phyloP scores from a whole-genome alignment of 371 early-diverging fungal species.

The Syncephalastrum contaminatum region DNA sequence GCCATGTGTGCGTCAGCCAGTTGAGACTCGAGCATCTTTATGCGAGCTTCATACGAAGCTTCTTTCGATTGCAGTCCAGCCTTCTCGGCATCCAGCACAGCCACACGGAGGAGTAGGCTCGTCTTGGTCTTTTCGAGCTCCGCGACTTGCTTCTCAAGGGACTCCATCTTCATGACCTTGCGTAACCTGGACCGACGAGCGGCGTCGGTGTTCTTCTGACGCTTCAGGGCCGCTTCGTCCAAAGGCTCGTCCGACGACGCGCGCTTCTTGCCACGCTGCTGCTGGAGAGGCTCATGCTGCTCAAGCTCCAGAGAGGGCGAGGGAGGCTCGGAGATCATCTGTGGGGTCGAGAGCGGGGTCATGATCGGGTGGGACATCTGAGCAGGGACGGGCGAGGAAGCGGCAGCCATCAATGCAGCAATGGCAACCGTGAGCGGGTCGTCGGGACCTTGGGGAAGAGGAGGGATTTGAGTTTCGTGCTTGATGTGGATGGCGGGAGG shows the following conservation, averaged over 20 bases:
- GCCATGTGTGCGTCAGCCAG: conserved; percentile 56
- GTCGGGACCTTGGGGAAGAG: background rate
- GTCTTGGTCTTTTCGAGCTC: conserved; percentile 74
- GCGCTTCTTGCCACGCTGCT: background rate
- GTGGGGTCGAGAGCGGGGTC: background rate
- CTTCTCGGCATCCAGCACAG: conserved; percentile 70
- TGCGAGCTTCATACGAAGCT: conserved; percentile 56
- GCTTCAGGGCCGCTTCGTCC: conserved; percentile 69
- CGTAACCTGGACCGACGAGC: conserved; percentile 86
- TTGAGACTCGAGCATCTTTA: conserved; percentile 60
- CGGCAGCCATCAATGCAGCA: background rate
- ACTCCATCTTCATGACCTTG: conserved; percentile 77
- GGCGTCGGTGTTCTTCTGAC: conserved; percentile 86
- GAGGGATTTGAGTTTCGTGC: too few relatives aligned
- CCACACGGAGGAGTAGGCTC: conserved; percentile 54
- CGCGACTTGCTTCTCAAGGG: conserved; percentile 70
- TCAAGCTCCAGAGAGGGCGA: too few relatives aligned
- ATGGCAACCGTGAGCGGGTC: background rate
- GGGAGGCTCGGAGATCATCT: background rate
- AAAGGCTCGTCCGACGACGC: background rate
- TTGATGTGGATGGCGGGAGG: too few relatives aligned
- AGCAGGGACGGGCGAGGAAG: background rate
- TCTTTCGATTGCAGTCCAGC: conserved; percentile 54
- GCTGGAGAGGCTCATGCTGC: too few relatives aligned
- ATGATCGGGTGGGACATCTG: background rate